These are phyloP conservation scores for Epichloe amarillans DNA, from an alignment of 2,329 filamentous ascomycete species.

Conservation along the genomic window DNA sequence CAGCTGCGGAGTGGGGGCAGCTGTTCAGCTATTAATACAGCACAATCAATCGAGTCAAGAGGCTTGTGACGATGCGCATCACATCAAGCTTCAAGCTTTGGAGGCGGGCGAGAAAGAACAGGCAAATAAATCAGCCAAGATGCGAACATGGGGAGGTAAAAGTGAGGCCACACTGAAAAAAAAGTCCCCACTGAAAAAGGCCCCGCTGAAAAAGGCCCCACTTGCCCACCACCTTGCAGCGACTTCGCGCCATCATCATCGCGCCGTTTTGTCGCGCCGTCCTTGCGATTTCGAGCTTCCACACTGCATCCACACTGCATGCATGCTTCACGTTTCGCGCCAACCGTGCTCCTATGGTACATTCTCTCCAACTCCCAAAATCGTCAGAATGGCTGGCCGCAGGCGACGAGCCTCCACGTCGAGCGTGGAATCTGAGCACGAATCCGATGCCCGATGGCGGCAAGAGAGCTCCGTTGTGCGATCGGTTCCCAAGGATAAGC, in stretches of 20 bases:
- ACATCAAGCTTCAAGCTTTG: too few relatives aligned
- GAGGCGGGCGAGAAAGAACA: too few relatives aligned
- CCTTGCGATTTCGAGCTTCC: background rate
- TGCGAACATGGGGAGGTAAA: too few relatives aligned
- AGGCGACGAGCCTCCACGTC: constrained; percentile 30
- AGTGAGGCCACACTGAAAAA: too few relatives aligned
- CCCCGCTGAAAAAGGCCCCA: too few relatives aligned
- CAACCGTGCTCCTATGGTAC: background rate
- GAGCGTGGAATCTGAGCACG: constrained; percentile 29
- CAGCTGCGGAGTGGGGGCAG: background rate
- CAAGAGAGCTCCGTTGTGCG: constrained; percentile 23
- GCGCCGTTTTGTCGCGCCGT: background rate
- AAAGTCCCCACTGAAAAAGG: too few relatives aligned
- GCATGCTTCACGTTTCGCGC: too few relatives aligned
- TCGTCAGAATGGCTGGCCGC: constrained; percentile 23
- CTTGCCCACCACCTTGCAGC: too few relatives aligned
- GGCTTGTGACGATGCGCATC: too few relatives aligned
- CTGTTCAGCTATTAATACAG: background rate
- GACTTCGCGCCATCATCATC: background rate
- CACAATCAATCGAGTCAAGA: background rate
- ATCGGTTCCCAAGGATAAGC: constrained; percentile 12
- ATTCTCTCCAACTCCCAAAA: background rate
- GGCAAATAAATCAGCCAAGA: too few relatives aligned
- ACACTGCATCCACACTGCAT: background rate
- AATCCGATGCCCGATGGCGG: constrained; percentile 20